Conservation (phyloP, 805 yeast genomes). For the Debaryomyces tyrocola region DNA sequence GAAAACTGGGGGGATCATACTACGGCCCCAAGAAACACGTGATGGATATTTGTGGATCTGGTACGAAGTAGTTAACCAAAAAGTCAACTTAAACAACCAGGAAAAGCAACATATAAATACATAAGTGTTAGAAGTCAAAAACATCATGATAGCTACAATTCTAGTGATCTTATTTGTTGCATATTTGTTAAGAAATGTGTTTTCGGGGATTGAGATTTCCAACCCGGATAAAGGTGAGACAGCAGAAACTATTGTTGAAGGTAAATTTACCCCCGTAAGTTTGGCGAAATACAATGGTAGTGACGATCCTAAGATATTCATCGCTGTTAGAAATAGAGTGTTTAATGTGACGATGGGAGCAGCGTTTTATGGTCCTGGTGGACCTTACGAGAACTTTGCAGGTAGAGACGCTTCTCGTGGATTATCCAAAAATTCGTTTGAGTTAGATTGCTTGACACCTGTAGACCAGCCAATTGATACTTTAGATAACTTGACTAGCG, state of each 20-base stretch:
- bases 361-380: conserved; percentile 91
- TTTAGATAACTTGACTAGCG: conserved; percentile 56
- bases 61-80: no score
- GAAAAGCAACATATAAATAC: background rate
- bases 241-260: conserved; percentile 34
- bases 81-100: no score
- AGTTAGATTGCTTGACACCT: conserved; percentile 58
- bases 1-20: no score
- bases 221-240: conserved; percentile 29
- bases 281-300: conserved; percentile 77
- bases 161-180: conserved; percentile 29
- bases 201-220: conserved; percentile 19
- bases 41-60: no score
- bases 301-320: conserved; percentile 75
- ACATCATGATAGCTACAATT: conserved; percentile 26
- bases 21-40: no score
- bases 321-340: conserved; percentile 84
- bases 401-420: conserved; percentile 96
- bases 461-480: conserved; percentile 78
- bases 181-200: conserved; percentile 30
- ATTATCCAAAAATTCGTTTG: conserved; percentile 85
- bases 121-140: background rate
- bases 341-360: conserved; percentile 81
- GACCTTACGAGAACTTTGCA: conserved; percentile 92
- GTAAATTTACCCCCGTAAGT: conserved; percentile 71